A percentile compares a stretch with the other conserved stretches of the same genome.
These are phyloP conservation scores for Fusarium metavorans DNA, from an alignment of 2,329 filamentous ascomycete genomes.

Conservation along the genomic window DNA sequence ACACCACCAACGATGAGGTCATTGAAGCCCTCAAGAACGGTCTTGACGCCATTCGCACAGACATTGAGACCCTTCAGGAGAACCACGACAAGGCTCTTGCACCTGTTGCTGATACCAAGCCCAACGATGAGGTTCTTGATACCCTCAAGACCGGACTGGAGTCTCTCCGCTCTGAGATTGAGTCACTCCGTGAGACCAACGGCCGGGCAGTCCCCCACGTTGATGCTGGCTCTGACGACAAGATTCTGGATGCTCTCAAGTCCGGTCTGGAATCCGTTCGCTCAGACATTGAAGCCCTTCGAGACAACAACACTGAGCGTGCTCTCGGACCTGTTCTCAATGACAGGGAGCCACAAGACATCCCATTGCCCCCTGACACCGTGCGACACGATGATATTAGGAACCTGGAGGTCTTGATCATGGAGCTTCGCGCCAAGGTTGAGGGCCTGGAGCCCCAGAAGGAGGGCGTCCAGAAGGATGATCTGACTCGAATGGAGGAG, in stretches of 20 bases:
- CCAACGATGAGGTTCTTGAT: slow-evolving; percentile 86
- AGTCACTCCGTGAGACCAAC: slow-evolving; percentile 74
- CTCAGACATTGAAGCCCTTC: slow-evolving; percentile 80
- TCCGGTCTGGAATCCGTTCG: slow-evolving; percentile 80
- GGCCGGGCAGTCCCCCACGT: slow-evolving; percentile 61
- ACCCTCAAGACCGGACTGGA: slow-evolving; percentile 84
- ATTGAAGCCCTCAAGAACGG: slow-evolving; percentile 39
- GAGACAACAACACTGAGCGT: slow-evolving; percentile 61
- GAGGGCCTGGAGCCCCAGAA: slow-evolving; percentile 63
- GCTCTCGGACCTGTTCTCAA: slow-evolving; percentile 59
- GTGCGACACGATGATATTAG: slow-evolving; percentile 81
- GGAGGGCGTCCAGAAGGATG: slow-evolving; percentile 60
- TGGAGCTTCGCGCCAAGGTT: slow-evolving; percentile 85
- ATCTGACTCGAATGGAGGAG: slow-evolving; percentile 67
- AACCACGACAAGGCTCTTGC: slow-evolving; percentile 64
- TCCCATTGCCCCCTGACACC: slow-evolving; percentile 58
- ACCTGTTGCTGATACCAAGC: slow-evolving; percentile 76
- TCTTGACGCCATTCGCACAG: slow-evolving; percentile 39
- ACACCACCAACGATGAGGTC: slow-evolving; percentile 36
- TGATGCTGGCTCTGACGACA: slow-evolving; percentile 65
- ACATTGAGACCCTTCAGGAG: slow-evolving; percentile 64
- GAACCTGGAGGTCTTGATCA: slow-evolving; percentile 85
- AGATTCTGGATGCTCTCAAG: slow-evolving; percentile 87
- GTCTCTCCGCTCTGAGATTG: slow-evolving; percentile 77
- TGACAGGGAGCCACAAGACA: slow-evolving; percentile 40